Evolutionary conservation across 768 basidiomycete genomes (phyloP), one percentile per base, ranked within the genome.

Genomic region (Leccinum broughii): DNA sequence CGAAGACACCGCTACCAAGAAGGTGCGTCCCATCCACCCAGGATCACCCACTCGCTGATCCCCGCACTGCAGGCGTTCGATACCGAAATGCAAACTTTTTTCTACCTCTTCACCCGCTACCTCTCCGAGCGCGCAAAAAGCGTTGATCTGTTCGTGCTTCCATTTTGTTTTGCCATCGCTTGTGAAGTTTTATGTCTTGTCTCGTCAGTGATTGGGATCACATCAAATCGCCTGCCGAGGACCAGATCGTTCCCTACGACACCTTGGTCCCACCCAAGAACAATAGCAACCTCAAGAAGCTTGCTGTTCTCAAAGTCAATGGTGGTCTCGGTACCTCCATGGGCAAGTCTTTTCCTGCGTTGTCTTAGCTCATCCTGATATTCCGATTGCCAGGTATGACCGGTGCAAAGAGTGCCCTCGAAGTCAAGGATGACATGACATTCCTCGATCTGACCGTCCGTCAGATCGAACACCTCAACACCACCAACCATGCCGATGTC

Each of bases 61-160:
- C 59, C 51, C 55, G 64, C 35, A 50, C 48, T 58, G 24, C 72
- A 89, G 87, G 81, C 81, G 8, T 92, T 93, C 72, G 84, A 89
- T 60, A 81, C 81, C 28, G 90, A 95, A 78, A 92, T 94, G 92
- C 83, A 88, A 67, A 83, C 85, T 52, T 95, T 93, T 80, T 89
- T 91, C 77, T 79, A 84, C 66, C 83, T 95, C 58, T 91, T 91
- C 76, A 89, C 85, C 71, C 86, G 92, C 58, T 94, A 91, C 77
- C 81, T 88, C 60, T 77, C 82, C 20, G 88, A 91, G 70, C 84
- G 84, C 62, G 85, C 87, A 48, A 81, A 84, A 72, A 83, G 78
- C 60, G 81, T 89, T 64, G 83, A 84, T 71, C 78, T 93, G 92
- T 93, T 63, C 64, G 85, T 76, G 57, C 59, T 61, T 64, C 64